A percentile compares a stretch with the other conserved stretches of the same genome.
These are phyloP conservation scores for Phytophthora cryptogea DNA, from an alignment of 352 stramenopile genomes.

Conservation along the genomic window DNA sequence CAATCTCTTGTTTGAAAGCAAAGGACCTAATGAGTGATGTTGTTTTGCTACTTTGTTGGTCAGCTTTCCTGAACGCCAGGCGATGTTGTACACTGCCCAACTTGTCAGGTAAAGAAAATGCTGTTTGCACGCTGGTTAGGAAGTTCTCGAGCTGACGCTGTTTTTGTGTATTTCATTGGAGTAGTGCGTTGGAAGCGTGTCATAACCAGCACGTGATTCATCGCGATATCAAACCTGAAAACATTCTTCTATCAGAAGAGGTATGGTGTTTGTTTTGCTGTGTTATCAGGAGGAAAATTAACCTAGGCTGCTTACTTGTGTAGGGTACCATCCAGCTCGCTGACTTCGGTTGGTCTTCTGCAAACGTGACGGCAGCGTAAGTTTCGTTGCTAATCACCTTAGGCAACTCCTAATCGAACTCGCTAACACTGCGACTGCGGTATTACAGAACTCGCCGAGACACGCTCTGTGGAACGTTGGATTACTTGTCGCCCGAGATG, in stretches of 20 bases:
- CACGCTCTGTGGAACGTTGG: constrained; percentile 98
- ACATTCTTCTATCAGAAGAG: constrained; percentile 87
- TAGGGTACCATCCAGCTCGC: constrained; percentile 97
- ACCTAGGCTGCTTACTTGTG: constrained; percentile 3
- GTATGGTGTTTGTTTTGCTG: constrained; percentile 18
- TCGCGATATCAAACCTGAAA: constrained; percentile 96
- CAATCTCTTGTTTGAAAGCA: neutral
- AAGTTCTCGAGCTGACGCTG: neutral
- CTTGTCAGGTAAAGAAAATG: constrained; percentile 54
- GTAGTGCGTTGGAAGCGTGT: constrained; percentile 63
- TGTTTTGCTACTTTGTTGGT: neutral
- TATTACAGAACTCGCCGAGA: constrained; percentile 84
- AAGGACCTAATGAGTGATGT: neutral
- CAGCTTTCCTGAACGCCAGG: constrained; percentile 67
- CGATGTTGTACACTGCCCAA: constrained; percentile 71
- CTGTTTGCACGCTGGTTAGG: neutral
- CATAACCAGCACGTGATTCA: constrained; percentile 91
- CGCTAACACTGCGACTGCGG: neutral
- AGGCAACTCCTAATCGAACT: neutral
- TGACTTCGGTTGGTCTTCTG: constrained; percentile 99
- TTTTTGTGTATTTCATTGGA: neutral
- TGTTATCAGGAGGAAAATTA: no score
- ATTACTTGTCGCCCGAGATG: constrained; percentile 99
- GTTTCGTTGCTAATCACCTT: constrained; percentile 7
- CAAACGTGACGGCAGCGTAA: constrained; percentile 78